Evolutionary conservation across 805 yeast genomes (phyloP), one percentile per base, ranked within the genome.

Genomic region (Pichia ethanolica): DNA sequence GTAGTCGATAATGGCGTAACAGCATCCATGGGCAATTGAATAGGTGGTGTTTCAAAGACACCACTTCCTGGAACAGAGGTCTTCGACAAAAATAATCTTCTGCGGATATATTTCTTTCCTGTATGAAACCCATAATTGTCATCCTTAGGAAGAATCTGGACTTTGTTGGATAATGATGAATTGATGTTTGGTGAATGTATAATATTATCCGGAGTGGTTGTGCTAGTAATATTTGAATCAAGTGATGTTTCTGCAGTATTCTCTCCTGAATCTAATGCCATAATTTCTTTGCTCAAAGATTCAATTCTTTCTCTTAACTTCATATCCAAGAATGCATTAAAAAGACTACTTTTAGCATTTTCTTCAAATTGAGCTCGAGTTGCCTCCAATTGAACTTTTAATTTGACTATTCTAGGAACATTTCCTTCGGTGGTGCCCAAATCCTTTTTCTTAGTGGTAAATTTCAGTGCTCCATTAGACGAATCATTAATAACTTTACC

Each of bases 1-100:
- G 39, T 42, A 9, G 42, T 28, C 30, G 45, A 20, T 10, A 28
- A 5, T 8, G 32, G 10, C 4, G 47, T 6, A 8, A 5, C 30
- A 20, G 33, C 32, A 32, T 45, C 47, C 20, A 30, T n/a, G 7
- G 42, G 52, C 3, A 49, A 12, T 33, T 49, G 52, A 10, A 49
- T 45, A 33, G 52, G 52, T 6, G 52, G 52, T 5, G 52, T 49
- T 38, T 49, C 52, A 49, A 49, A 49, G 3, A 49, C 48, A 5
- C 52, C 52, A 45, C 46, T 41, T 4, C 52, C 52, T 13, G 52
- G 52, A 33, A 49, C 52, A 6, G 52, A 45, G 3, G 52, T 45
- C 42, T 49, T 49, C 4, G 52, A 49, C 13, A 49, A 38, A 34
- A 35, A 49, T 37, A 49, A 35, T 34, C 52, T 45, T 35, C 52